Conservation (phyloP, 495 filamentous ascomycete genomes). For the Glonium stellatum region DNA sequence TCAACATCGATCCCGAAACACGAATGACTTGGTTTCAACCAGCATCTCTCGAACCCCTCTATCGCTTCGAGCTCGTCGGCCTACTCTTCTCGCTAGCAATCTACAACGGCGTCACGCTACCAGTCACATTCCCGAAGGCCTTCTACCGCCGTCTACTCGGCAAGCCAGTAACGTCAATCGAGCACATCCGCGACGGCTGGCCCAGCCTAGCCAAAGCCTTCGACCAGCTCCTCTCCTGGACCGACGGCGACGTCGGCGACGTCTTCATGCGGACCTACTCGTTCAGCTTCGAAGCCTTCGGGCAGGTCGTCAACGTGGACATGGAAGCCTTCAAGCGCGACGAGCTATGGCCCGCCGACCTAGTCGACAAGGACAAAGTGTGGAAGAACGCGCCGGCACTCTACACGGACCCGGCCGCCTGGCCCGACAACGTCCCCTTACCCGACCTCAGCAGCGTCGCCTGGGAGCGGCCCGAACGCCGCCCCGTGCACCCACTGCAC, state of each 20-base stretch:
- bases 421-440: neutral
- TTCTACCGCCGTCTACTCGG: constrained; percentile 78
- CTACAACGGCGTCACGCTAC: constrained; percentile 87
- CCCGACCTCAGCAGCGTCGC: neutral
- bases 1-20: constrained; percentile 65
- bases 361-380: constrained; percentile 21
- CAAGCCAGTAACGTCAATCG: constrained; percentile 53
- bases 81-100: constrained; percentile 83
- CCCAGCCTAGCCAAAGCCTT: constrained; percentile 68
- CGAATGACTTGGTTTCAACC: constrained; percentile 84
- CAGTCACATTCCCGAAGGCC: constrained; percentile 75
- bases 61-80: constrained; percentile 87
- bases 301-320: constrained; percentile 47
- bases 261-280: constrained; percentile 76
- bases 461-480: neutral
- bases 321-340: constrained; percentile 41
- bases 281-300: constrained; percentile 69
- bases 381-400: neutral
- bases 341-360: neutral
- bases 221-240: constrained; percentile 63
- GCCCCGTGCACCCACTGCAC: neutral
- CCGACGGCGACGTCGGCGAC: constrained; percentile 72
- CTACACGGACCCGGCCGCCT: neutral
- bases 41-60: constrained; percentile 67
- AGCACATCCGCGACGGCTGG: constrained; percentile 84